These are phyloP conservation scores for Echeveria elegans DNA, from an alignment of 164 flowering plant genomes.

Conservation along the genomic window DNA sequence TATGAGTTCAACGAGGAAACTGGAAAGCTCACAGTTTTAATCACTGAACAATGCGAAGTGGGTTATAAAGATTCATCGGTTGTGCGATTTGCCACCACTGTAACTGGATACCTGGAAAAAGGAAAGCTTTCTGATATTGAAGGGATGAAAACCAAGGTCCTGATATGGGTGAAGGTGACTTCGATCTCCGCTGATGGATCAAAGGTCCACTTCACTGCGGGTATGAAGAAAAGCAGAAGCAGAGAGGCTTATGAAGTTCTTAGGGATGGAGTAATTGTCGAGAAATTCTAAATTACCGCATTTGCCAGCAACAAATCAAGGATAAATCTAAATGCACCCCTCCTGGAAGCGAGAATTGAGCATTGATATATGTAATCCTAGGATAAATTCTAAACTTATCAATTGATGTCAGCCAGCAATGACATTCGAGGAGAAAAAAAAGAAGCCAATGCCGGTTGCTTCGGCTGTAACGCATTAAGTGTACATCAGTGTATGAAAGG, in stretches of 20 bases:
- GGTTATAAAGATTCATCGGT: constrained; percentile 80
- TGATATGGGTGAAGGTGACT: constrained; percentile 90
- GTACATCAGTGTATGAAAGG: too few species aligned
- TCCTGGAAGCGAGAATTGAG: neutral
- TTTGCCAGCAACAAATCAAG: too few species aligned
- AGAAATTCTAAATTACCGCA: constrained; percentile 51
- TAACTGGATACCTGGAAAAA: constrained; percentile 80
- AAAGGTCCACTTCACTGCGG: constrained; percentile 62
- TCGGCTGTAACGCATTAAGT: too few species aligned
- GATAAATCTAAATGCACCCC: too few species aligned
- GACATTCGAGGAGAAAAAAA: too few species aligned
- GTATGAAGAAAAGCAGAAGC: constrained; percentile 62
- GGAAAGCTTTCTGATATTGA: constrained; percentile 80
- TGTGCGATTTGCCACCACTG: constrained; percentile 55
- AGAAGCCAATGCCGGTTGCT: too few species aligned
- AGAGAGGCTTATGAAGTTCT: constrained; percentile 81
- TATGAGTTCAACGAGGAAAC: constrained; percentile 36
- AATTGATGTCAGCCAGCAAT: too few species aligned
- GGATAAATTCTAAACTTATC: too few species aligned
- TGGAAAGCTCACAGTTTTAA: constrained; percentile 64
- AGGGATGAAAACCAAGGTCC: constrained; percentile 80
- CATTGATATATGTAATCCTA: neutral
- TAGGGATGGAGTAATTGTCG: constrained; percentile 65
- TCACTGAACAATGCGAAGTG: constrained; percentile 75
- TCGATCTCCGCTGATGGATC: constrained; percentile 56